Base-by-base conservation (phyloP, 1,284 basidiomycete species). In the Lentinula novae-zelandiae region DNA sequence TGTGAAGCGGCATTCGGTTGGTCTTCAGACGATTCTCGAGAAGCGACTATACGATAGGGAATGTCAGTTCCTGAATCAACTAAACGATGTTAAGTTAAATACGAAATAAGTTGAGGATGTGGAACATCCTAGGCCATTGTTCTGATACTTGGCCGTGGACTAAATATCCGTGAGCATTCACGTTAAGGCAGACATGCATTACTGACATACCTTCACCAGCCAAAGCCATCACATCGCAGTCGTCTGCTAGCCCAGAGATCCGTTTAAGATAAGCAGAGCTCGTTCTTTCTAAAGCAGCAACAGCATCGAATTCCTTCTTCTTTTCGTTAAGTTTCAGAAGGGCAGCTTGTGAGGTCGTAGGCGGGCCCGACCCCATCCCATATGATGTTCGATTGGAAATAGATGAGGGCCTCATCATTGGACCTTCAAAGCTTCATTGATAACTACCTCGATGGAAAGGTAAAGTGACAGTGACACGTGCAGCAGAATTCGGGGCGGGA, bases 101-200 rank as follows among this genome's bases (percentile, higher is more conserved):
- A 92, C 89, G 67, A 68, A 89, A 90, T 60, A 86, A 73, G 62
- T 75, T 81, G 57, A 92, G 75, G 58, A 90, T 89, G 62, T 85
- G 80, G 68, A 92, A 91, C 90, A 92, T 92, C 68, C 82, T 84
- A 12, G 88, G 86, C 89, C 90, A 92, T 65, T 92, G 89, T 64
- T 85, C 84, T 22, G 90, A 78, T 1, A 92, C 89, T 67, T 89
- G 82, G 9, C 89, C 89, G 64, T 88, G 86, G 36, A 87, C 89
- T 91, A 58, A 46, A 63, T 17, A 51, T 62, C 34, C 50, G 36
- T 31, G 15, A 33, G 58, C 9, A 57, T 54, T n/a, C 58, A 44
- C 61, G 63, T 57, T 40, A 39, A 53, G 48, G 65, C 27, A 60
- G 59, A 40, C 7, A 48, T 34, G 58, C 38, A 38, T 49, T 31